A percentile compares a stretch with the other conserved stretches of the same genome.
phyloP scores from a whole-genome alignment of 1,284 basidiomycete species.

The Ustilago tritici region DNA sequence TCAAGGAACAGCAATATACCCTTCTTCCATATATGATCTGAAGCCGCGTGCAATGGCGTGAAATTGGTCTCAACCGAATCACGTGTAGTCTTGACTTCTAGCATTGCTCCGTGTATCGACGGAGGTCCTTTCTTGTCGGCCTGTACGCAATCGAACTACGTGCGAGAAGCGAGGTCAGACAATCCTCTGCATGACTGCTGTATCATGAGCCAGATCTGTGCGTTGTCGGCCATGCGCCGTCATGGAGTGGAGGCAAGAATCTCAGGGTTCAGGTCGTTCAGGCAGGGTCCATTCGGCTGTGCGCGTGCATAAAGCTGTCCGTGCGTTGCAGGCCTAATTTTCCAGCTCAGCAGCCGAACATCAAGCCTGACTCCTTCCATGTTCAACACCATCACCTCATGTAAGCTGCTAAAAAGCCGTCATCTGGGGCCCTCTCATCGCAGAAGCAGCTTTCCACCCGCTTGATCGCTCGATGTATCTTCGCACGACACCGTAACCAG shows the following conservation, averaged over 20 bases:
- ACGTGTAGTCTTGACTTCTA: too few species aligned
- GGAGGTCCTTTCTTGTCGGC: too few species aligned
- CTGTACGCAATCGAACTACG: too few species aligned
- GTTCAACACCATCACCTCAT: not conserved
- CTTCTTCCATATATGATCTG: too few species aligned
- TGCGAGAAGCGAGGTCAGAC: too few species aligned
- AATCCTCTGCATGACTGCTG: too few species aligned
- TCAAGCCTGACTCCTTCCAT: not conserved
- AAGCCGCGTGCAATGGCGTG: too few species aligned
- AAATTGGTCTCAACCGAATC: too few species aligned
- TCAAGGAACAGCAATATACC: too few species aligned
- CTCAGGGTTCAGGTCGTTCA: not conserved
- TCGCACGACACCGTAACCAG: not conserved
- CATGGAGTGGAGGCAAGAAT: not conserved
- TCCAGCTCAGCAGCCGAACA: not conserved
- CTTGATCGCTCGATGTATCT: not conserved
- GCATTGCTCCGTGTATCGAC: too few species aligned
- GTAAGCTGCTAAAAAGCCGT: too few species aligned
- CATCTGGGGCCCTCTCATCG: not conserved
- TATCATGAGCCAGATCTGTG: too few species aligned
- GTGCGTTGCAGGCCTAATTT: not conserved
- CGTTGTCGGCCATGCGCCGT: not conserved
- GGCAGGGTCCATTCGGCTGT: conserved; percentile 1
- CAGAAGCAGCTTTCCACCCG: not conserved
- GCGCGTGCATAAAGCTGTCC: not conserved